Base-by-base conservation (phyloP, 164 flowering plant genomes). In the Platanus orientalis region DNA sequence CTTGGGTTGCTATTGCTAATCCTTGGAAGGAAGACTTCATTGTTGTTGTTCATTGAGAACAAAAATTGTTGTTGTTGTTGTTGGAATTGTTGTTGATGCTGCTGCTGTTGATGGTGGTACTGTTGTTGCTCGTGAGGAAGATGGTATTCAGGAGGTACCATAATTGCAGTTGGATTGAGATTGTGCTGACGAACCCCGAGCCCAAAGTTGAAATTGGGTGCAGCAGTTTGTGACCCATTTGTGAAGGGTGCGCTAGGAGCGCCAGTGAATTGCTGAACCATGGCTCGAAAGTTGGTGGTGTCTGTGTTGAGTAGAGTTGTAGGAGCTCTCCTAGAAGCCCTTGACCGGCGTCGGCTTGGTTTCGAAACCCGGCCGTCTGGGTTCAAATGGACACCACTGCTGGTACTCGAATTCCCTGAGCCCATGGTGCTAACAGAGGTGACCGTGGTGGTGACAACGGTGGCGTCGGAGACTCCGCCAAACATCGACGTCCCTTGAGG, bases 211-310 rank as follows among this genome's bases (percentile, higher is more conserved):
- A 71, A 51, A 20, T 25, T 54, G 36, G 62, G 42, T 10, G 28
- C 60, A 7, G 54, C 57, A 4, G 42, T 44, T 19, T 28, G 57
- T 7, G 52, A 17, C 6, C 23, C 54, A 6, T 60, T 51, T 9
- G 70, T 29, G 23, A 61, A 69, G 10, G 75, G 54, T 3, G 75
- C 62, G 29, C 62, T 63, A 0, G 88, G 85, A 6, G 80, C 83
- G 19, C 97, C 97, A 0, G 97, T 90, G 82, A 86, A 90, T 40
- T 88, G 97, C 50, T 90, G 97, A 26, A 90, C 97, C 94, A 90
- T 86, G 76, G 97, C 94, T 5, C 94, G 75, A 70, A 90, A 90
- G 58, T 90, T 90, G 30, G 80, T 65, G 0, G 92, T 75, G 69
- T 84, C 90, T 0, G 97, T 90, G 75, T 82, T 86, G 57, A 90